Evolutionary conservation across 495 filamentous ascomycete species (phyloP), one percentile per base, ranked within the genome.

Genomic region (Oidiodendron maius): DNA sequence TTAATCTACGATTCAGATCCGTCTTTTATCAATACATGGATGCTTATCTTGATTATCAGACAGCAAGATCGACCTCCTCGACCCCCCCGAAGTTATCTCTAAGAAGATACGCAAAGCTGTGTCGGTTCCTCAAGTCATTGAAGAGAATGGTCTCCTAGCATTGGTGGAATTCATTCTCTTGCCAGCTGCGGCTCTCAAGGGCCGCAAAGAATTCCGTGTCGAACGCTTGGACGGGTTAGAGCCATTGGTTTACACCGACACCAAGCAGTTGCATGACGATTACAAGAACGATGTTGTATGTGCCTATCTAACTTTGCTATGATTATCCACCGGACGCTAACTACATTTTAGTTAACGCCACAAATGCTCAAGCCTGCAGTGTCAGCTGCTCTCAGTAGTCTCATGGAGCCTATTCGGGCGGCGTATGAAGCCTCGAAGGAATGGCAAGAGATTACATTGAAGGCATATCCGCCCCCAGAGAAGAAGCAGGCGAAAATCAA

Each of bases 11-110:
- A n/a, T n/a, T n/a, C n/a, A n/a, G n/a, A n/a, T n/a, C n/a, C n/a
- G n/a, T n/a, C n/a, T n/a, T n/a, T n/a, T n/a, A n/a, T n/a, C n/a
- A n/a, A n/a, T n/a, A n/a, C n/a, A n/a, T n/a, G n/a, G n/a, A n/a
- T n/a, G n/a, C n/a, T n/a, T n/a, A n/a, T n/a, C n/a, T n/a, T n/a
- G n/a, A n/a, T n/a, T n/a, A n/a, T n/a, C n/a, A n/a, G 83, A 89
- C 58, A 84, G 75, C 40, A 95, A 98, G 71, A 95, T 97, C 54
- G 93, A 97, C 63, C 71, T 98, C 6, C 75, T 98, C 4, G 93
- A 98, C 53, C 34, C 76, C 0, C 66, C 83, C 0, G 89, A 94
- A 6, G 36, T 39, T 6, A 50, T 50, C 8, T 46, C 44, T 34
- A 53, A 80, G 56, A 75, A 76, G 44, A 65, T 73, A 53, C 75